Evolutionary conservation across 257 asterid species (phyloP).

Genomic region (Coffea canephora): DNA sequence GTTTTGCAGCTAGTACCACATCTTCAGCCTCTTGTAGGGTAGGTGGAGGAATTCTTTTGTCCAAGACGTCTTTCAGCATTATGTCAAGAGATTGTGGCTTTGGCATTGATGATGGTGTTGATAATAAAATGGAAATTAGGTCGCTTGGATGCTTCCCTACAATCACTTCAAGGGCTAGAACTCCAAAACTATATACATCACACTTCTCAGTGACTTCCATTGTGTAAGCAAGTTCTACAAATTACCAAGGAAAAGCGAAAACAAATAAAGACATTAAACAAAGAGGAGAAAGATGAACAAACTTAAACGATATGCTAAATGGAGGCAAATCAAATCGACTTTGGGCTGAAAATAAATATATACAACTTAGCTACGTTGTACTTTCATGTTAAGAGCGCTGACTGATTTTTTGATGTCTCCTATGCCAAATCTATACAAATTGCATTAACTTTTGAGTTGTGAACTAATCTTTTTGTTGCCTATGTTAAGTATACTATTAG

Average conservation of each 20-base stretch:
- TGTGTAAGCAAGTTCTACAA: constrained; percentile 30
- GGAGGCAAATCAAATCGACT: neutral
- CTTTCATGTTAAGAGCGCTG: no score
- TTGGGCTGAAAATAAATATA: no score
- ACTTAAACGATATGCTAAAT: no score
- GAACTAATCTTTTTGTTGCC: no score
- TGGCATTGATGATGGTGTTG: neutral
- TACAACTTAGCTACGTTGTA: no score
- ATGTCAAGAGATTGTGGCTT: neutral
- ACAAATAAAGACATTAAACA: no score
- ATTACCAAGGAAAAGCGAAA: no score
- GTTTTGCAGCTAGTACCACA: constrained; percentile 1
- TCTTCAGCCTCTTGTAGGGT: constrained; percentile 5
- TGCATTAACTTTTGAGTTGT: no score
- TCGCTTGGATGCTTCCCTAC: constrained; percentile 32
- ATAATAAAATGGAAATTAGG: neutral
- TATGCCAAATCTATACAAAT: no score
- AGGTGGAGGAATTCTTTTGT: constrained; percentile 17
- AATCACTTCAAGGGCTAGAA: constrained; percentile 29
- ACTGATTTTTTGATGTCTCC: no score
- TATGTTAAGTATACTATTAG: no score
- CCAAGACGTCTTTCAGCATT: constrained; percentile 14
- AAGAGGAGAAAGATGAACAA: neutral
- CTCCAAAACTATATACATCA: constrained; percentile 42
- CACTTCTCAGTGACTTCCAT: constrained; percentile 22